Base-by-base conservation (phyloP, 371 early-diverging fungal species). In the Rhizomucor pusillus region DNA sequence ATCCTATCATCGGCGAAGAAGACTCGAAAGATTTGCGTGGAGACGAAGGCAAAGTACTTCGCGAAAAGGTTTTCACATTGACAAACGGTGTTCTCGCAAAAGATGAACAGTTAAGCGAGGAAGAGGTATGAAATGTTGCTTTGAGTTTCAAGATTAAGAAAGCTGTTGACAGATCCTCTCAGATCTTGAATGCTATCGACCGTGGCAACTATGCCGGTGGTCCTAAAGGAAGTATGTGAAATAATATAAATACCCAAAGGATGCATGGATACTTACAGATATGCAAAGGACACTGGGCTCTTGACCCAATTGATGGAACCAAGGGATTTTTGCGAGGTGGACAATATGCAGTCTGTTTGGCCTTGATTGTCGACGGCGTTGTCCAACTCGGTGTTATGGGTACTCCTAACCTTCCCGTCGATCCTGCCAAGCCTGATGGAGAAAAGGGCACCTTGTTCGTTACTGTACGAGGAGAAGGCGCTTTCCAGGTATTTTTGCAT, bases 321-420 rank as follows among this genome's bases (percentile, higher is more conserved):
- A 90, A 90, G 69, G 99, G 99, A 6, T 98, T 97, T 65, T 73
- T 98, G 63, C 86, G 99, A 53, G 97, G 97, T 46, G 97, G 91
- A 51, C 99, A 98, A 81, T 98, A 82, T 71, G 98, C 98, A 0
- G 93, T 98, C 4, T 97, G 98, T 60, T 77, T 98, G 39, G 95
- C 97, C 16, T 76, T 96, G 49, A 87, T 98, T 58, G 80, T 86
- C 5, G 89, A 97, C 62, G 95, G 97, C 24, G 66, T 84, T 23
- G 97, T 98, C 5, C 75, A 90, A 60, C 66, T 98, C 1, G 98
- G 94, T 50, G 94, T 95, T 19, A 81, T 95, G 67, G 98, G 96
- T 3, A 92, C 97, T 63, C 99, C 99, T 13, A 97, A 98, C 65
- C 75, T 98, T 35, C 93, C 93, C 16, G 65, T 82, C 34, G 76